Evolutionary conservation across 73 alveolate species (phyloP).

Genomic region (Blepharisma stoltei): DNA sequence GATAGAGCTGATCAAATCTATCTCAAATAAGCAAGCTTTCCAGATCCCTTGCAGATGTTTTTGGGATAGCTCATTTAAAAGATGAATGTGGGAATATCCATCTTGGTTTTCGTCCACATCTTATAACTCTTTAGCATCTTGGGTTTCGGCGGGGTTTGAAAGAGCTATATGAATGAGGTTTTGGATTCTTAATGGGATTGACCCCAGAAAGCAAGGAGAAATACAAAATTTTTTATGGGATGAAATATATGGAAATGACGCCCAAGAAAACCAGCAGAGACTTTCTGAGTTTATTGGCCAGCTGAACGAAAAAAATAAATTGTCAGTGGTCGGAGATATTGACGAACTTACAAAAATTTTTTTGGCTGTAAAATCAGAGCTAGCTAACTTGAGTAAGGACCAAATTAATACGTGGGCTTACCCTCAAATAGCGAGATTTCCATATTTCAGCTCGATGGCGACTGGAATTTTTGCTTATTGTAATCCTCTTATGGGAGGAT

Average conservation of each 20-base stretch:
- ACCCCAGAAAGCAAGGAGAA: conserved; percentile 24
- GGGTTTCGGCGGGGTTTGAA: conserved; percentile 26
- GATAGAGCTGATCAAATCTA: background rate
- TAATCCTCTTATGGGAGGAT: background rate
- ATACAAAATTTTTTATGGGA: background rate
- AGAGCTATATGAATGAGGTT: conserved; percentile 2
- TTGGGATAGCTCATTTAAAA: conserved; percentile 22
- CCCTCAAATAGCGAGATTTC: background rate
- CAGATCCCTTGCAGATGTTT: conserved; percentile 19
- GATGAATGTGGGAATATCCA: conserved; percentile 27
- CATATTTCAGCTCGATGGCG: background rate
- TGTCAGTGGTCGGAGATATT: conserved; percentile 13
- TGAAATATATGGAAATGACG: background rate
- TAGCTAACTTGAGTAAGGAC: background rate
- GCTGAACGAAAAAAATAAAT: background rate
- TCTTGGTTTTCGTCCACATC: background rate
- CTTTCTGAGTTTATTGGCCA: background rate
- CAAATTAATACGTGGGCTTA: background rate
- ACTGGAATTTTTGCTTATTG: background rate
- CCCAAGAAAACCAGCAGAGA: background rate
- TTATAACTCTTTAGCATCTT: background rate
- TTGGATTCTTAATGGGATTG: background rate
- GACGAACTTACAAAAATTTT: background rate
- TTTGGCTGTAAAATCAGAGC: conserved; percentile 13
- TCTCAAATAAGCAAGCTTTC: background rate